These are phyloP conservation scores for Mycosphaerella sp. DNA, from an alignment of 2,329 filamentous ascomycete genomes.

Conservation along the genomic window DNA sequence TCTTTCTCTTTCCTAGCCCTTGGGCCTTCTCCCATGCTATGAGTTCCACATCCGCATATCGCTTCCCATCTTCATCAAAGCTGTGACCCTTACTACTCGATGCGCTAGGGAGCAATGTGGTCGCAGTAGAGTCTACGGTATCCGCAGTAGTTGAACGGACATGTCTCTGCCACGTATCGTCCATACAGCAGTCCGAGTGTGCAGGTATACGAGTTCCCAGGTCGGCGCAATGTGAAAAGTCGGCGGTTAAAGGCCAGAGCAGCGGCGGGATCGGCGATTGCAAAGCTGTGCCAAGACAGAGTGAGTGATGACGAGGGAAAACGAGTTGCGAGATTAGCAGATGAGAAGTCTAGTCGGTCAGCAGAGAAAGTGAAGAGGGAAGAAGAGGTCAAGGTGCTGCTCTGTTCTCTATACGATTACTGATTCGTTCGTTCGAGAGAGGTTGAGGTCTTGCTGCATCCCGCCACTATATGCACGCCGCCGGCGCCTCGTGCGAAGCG, in stretches of 20 bases:
- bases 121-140: conserved; percentile 26
- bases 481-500: neutral
- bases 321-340: neutral
- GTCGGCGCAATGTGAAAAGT: neutral
- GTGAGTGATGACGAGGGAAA: neutral
- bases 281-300: conserved; percentile 1
- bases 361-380: neutral
- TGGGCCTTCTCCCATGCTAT: conserved; percentile 14
- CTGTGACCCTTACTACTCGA: conserved; percentile 13
- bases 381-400: neutral
- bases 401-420: neutral
- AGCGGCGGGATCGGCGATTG: conserved; percentile 11
- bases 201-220: neutral
- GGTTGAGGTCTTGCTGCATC: neutral
- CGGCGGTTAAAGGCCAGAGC: neutral
- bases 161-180: conserved; percentile 5
- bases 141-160: conserved; percentile 9
- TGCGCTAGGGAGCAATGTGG: conserved; percentile 22
- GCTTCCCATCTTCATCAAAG: conserved; percentile 16
- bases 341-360: neutral
- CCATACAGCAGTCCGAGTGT: conserved; percentile 11
- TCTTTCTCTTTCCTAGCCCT: conserved; percentile 12
- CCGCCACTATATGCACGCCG: neutral
- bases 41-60: conserved; percentile 21
- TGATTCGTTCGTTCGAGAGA: conserved; percentile 3